These are phyloP conservation scores for Tetracladium marchalianum DNA, from an alignment of 495 filamentous ascomycete genomes.

Conservation along the genomic window DNA sequence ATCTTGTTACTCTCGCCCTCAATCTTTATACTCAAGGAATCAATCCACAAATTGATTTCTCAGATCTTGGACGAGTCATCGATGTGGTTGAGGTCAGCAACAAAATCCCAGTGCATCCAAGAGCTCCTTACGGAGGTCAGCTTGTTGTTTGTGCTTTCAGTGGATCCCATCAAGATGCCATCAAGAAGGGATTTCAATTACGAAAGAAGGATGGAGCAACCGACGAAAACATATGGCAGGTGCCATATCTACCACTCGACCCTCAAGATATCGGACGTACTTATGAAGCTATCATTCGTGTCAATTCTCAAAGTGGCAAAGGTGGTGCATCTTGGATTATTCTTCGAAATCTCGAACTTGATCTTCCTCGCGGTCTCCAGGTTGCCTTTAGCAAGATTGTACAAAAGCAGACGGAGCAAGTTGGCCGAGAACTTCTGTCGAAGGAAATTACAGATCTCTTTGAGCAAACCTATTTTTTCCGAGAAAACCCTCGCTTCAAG, in stretches of 20 bases:
- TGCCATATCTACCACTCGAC: conserved; percentile 91
- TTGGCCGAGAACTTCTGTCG: conserved; percentile 73
- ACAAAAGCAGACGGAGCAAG: conserved; percentile 61
- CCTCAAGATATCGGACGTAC: conserved; percentile 89
- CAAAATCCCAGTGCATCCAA: conserved; percentile 87
- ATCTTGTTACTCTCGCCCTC: conserved; percentile 85
- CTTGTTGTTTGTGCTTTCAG: conserved; percentile 85
- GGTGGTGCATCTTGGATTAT: conserved; percentile 95
- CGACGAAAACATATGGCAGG: conserved; percentile 52
- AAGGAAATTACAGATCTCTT: conserved; percentile 82
- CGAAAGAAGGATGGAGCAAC: conserved; percentile 50
- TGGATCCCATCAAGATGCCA: conserved; percentile 92
- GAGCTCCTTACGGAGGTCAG: conserved; percentile 82
- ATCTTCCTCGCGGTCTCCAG: conserved; percentile 87
- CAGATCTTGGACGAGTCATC: conserved; percentile 78
- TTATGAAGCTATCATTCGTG: conserved; percentile 94
- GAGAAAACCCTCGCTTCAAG: conserved; percentile 70
- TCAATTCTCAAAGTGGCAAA: conserved; percentile 95
- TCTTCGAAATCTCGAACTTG: conserved; percentile 76
- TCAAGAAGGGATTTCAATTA: conserved; percentile 87
- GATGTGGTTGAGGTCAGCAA: conserved; percentile 85
- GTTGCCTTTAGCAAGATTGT: conserved; percentile 85
- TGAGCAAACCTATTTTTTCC: conserved; percentile 75
- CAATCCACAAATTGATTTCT: conserved; percentile 83
- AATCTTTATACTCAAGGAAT: conserved; percentile 97